A percentile compares a stretch with the other conserved stretches of the same genome.
phyloP scores from a whole-genome alignment of 805 yeast species.

The Lipomyces starkeyi region DNA sequence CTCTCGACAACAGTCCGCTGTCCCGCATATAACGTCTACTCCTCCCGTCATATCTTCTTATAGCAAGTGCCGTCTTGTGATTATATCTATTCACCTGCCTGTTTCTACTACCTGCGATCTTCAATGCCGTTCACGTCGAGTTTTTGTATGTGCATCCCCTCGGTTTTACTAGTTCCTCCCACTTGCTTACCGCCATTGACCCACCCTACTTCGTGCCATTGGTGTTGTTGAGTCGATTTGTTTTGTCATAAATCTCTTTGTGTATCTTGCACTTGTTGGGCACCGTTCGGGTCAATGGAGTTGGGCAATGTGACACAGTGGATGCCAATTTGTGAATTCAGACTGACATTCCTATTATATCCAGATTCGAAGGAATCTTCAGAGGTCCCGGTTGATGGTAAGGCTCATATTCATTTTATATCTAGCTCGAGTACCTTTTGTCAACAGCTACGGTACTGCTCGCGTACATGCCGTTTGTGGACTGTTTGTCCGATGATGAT shows the following conservation, averaged over 20 bases:
- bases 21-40: background rate
- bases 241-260: background rate
- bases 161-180: background rate
- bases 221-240: background rate
- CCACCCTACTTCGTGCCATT: slow-evolving; percentile 2
- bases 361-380: slow-evolving; percentile 8
- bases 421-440: background rate
- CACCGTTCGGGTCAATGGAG: background rate
- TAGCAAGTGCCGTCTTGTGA: background rate
- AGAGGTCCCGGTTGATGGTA: slow-evolving; percentile 11
- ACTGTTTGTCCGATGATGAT: background rate
- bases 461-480: background rate
- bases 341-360: background rate
- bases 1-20: background rate
- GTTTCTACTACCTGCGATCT: background rate
- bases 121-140: slow-evolving; percentile 1
- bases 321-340: background rate
- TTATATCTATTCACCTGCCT: background rate
- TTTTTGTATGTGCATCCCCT: background rate
- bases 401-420: background rate
- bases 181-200: background rate
- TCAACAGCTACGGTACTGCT: background rate
- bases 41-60: background rate
- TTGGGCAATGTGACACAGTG: background rate
- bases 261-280: background rate